phyloP scores from a whole-genome alignment of 768 basidiomycete genomes.

The Lactarius vividus region DNA sequence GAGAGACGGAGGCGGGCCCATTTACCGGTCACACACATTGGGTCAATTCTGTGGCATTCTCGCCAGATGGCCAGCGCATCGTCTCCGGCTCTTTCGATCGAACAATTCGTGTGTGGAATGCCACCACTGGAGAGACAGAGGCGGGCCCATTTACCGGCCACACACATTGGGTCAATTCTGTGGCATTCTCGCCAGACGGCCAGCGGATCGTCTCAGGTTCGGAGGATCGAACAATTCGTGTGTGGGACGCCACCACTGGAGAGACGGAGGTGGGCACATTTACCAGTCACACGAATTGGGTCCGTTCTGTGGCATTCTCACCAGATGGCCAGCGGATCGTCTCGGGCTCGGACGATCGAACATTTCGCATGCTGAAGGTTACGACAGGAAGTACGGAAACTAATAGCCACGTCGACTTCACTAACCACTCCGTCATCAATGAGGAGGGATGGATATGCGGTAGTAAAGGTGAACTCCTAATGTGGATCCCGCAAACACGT shows the following conservation, averaged over 20 bases:
- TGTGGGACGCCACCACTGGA: neutral
- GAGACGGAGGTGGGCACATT: neutral
- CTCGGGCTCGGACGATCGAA: neutral
- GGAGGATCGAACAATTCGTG: neutral
- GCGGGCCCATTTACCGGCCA: neutral
- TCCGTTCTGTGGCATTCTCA: neutral
- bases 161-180: neutral
- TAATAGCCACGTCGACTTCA: neutral
- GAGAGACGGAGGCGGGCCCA: neutral
- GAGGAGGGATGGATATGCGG: neutral
- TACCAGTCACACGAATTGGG: neutral
- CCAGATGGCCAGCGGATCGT: neutral
- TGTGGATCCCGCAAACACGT: neutral
- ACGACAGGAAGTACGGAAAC: neutral
- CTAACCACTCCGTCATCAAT: neutral
- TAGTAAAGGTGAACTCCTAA: neutral
- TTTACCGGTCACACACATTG: neutral
- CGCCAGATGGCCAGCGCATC: neutral
- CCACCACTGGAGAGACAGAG: too few species aligned
- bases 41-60: neutral
- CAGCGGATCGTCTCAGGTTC: neutral
- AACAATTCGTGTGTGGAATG: too few species aligned
- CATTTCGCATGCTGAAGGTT: neutral
- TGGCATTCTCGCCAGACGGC: constrained; percentile 1
- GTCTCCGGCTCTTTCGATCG: neutral